Percentiles rank a stretch among this genome's conserved stretches.
Evolutionary conservation across 768 basidiomycete species (phyloP).

Genomic region (Collybia sp.): DNA sequence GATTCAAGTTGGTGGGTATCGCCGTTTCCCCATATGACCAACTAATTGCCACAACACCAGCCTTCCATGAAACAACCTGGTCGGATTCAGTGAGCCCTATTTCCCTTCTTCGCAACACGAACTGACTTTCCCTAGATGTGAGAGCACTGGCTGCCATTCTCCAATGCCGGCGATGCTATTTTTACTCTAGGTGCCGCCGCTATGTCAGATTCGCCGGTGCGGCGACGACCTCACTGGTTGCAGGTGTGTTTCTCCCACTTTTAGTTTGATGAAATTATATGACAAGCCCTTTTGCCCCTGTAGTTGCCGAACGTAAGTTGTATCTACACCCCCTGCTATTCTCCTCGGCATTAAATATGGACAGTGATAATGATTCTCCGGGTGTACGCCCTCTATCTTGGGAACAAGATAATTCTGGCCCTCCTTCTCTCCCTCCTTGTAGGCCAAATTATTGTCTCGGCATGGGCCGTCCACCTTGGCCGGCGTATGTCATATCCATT

Average conservation of each 20-base stretch:
- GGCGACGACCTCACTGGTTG: constrained; percentile 14
- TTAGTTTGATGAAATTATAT: neutral
- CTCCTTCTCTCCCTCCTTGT: constrained; percentile 11
- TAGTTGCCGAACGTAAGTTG: too few relatives aligned
- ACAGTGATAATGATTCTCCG: constrained; percentile 18
- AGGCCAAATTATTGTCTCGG: constrained; percentile 12
- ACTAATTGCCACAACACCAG: neutral
- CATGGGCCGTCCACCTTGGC: constrained; percentile 15
- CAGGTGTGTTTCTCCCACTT: constrained; percentile 7
- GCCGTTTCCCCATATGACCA: neutral
- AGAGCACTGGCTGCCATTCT: too few relatives aligned
- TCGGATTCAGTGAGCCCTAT: constrained; percentile 8
- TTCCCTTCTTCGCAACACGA: too few relatives aligned
- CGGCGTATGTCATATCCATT: constrained; percentile 10
- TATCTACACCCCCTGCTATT: too few relatives aligned
- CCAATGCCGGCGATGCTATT: too few relatives aligned
- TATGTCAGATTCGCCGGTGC: constrained; percentile 19
- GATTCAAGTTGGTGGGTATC: constrained; percentile 14
- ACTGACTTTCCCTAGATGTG: too few relatives aligned
- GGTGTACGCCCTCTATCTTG: constrained; percentile 18
- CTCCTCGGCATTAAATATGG: neutral
- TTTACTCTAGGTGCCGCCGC: constrained; percentile 11
- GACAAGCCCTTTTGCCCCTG: too few relatives aligned
- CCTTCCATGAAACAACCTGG: constrained; percentile 17
- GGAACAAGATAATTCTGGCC: constrained; percentile 11